Conservation (phyloP, 2,329 filamentous ascomycete species). For the Pseudogymnoascus sp. region DNA sequence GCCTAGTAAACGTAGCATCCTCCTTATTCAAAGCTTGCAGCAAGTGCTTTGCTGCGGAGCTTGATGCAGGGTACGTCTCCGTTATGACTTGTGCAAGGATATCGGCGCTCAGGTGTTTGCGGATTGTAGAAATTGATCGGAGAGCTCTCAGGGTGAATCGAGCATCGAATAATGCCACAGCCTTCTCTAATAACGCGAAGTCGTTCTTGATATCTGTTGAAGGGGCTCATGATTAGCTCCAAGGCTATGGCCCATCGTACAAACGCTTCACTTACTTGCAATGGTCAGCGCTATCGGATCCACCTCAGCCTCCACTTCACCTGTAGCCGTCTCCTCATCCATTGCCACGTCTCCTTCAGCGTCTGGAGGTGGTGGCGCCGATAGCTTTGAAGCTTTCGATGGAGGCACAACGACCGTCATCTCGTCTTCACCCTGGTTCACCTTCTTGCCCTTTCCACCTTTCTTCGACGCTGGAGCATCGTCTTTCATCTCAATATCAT, state of each 20-base stretch:
- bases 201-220: conserved; percentile 84
- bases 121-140: conserved; percentile 89
- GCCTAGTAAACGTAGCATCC: conserved; percentile 53
- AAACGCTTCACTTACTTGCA: conserved; percentile 41
- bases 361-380: conserved; percentile 49
- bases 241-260: neutral
- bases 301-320: conserved; percentile 35
- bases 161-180: conserved; percentile 86
- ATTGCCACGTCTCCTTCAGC: conserved; percentile 65
- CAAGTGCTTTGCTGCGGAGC: conserved; percentile 59
- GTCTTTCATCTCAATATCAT: conserved; percentile 67
- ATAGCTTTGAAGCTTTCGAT: conserved; percentile 55
- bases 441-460: conserved; percentile 56
- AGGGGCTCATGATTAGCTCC: conserved; percentile 15
- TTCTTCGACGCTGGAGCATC: conserved; percentile 52
- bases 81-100: conserved; percentile 74
- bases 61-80: conserved; percentile 64
- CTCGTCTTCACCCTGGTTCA: conserved; percentile 63
- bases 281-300: conserved; percentile 55
- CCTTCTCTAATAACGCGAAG: conserved; percentile 84
- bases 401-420: conserved; percentile 77
- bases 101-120: conserved; percentile 79
- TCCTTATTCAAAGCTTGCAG: conserved; percentile 63
- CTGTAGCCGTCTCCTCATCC: conserved; percentile 43
- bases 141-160: conserved; percentile 91